Conservation (phyloP, 2,329 filamentous ascomycete genomes). For the Myriosclerotinia scirpicola region DNA sequence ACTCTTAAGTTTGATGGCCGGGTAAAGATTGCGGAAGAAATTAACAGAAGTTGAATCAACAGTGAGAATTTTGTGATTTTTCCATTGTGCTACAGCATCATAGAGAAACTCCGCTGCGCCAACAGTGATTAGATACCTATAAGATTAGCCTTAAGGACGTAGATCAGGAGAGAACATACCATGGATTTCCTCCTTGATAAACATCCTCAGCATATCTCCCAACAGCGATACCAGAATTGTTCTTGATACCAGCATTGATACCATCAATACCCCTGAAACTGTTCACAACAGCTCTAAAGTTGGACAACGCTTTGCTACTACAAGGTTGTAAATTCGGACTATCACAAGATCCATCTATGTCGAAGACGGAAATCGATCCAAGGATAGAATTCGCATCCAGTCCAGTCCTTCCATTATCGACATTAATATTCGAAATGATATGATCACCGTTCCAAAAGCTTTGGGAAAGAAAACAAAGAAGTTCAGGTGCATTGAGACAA, state of each 20-base stretch:
- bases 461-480: constrained; percentile 70
- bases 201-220: constrained; percentile 70
- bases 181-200: constrained; percentile 78
- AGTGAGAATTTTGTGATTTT: constrained; percentile 58
- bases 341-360: constrained; percentile 66
- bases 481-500: constrained; percentile 65
- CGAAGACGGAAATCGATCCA: constrained; percentile 65
- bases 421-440: constrained; percentile 67
- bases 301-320: constrained; percentile 59
- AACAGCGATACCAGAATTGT: constrained; percentile 61
- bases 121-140: constrained; percentile 64
- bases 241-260: constrained; percentile 64
- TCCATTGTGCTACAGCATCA: constrained; percentile 72
- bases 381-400: constrained; percentile 72
- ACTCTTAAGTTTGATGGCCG: constrained; percentile 59
- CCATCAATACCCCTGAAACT: constrained; percentile 66
- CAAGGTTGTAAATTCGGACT: constrained; percentile 70
- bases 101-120: constrained; percentile 80
- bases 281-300: constrained; percentile 72
- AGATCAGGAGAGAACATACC: constrained; percentile 44
- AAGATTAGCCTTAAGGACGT: background rate
- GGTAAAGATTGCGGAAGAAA: constrained; percentile 69
- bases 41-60: constrained; percentile 63
- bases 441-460: constrained; percentile 69
- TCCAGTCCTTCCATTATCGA: constrained; percentile 60